A percentile compares a stretch with the other conserved stretches of the same genome.
These are phyloP conservation scores for Marsdenia floribunda DNA, from an alignment of 257 asterid species.

Conservation along the genomic window DNA sequence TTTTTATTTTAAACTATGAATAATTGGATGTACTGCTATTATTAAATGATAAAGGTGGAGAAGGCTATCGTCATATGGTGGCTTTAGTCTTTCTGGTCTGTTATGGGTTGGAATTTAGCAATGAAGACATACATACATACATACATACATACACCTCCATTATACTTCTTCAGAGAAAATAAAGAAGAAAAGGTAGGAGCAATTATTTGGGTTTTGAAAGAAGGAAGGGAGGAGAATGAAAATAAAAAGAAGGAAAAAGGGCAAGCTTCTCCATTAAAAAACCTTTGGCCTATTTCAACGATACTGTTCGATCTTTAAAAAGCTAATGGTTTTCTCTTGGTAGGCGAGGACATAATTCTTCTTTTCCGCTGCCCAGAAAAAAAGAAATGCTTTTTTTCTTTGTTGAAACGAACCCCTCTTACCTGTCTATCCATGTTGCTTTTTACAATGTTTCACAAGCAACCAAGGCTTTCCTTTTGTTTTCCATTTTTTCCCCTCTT, in stretches of 20 bases:
- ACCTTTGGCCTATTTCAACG: not conserved
- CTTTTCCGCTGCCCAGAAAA: not conserved
- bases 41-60: not conserved
- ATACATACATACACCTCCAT: no score
- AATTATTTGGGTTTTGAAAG: no score
- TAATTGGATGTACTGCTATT: no score
- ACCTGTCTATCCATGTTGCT: not conserved
- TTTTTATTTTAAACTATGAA: no score
- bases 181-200: no score
- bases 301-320: not conserved
- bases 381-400: not conserved
- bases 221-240: no score
- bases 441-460: slow-evolving; percentile 5
- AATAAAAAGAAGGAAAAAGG: no score
- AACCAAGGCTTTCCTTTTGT: slow-evolving; percentile 10
- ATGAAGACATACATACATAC: no score
- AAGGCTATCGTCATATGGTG: not conserved
- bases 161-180: no score
- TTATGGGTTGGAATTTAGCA: not conserved
- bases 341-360: not conserved
- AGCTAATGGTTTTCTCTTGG: slow-evolving; percentile 7
- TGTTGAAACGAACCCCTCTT: not conserved
- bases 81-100: not conserved
- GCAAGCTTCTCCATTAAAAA: not conserved
- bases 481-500: not conserved